Percentiles rank a stretch among this genome's conserved stretches.
These are phyloP conservation scores for Neurospora sp. DNA, from an alignment of 495 filamentous ascomycete genomes.

Conservation along the genomic window DNA sequence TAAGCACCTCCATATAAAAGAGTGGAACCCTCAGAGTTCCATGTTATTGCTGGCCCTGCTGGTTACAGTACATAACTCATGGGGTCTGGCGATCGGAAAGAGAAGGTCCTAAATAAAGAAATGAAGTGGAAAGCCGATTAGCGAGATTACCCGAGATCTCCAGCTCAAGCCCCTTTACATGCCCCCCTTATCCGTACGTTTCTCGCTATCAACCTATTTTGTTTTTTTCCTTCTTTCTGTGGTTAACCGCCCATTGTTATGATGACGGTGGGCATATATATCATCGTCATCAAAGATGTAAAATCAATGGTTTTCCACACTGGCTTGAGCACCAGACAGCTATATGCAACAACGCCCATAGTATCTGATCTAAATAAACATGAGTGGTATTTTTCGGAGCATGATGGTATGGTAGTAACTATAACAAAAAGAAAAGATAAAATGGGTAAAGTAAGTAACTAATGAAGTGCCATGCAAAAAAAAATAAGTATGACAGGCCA, in stretches of 20 bases:
- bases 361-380: neutral
- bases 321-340: neutral
- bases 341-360: neutral
- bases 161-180: neutral
- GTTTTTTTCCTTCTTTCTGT: neutral
- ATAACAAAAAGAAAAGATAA: conserved; percentile 1
- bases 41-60: neutral
- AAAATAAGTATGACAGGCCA: conserved; percentile 1
- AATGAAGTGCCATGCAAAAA: neutral
- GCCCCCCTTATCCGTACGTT: neutral
- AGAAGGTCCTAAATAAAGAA: neutral
- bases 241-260: neutral
- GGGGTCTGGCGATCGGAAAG: neutral
- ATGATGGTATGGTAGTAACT: neutral
- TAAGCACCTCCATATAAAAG: neutral
- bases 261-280: neutral
- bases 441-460: neutral
- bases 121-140: neutral
- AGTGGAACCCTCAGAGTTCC: neutral
- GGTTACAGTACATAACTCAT: neutral
- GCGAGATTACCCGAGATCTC: neutral
- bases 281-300: neutral
- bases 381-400: neutral
- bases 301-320: neutral
- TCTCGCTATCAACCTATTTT: no score